phyloP scores from a whole-genome alignment of 192 early-diverging fungal species.

The Coemansia umbellata region DNA sequence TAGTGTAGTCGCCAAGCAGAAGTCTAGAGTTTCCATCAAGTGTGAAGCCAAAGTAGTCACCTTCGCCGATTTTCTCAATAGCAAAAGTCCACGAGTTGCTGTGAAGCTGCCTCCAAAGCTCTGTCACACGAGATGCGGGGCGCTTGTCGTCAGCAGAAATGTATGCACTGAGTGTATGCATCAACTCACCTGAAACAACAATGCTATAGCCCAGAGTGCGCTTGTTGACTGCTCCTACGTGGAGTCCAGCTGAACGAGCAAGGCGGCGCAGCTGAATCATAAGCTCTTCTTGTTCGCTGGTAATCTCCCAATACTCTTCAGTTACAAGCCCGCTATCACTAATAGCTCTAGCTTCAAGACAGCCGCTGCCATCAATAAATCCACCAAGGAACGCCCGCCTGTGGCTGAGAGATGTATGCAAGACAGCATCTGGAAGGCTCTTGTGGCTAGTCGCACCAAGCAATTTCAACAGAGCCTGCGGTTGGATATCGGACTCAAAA shows the following conservation, averaged over 20 bases:
- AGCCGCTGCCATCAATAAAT: conserved; percentile 16
- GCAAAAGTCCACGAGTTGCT: conserved; percentile 39
- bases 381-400: conserved; percentile 41
- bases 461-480: neutral
- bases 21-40: conserved; percentile 57
- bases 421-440: conserved; percentile 25
- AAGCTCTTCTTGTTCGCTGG: neutral
- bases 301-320: conserved; percentile 15
- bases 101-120: conserved; percentile 2
- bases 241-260: conserved; percentile 32
- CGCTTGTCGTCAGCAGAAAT: conserved; percentile 12
- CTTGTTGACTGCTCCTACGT: conserved; percentile 14
- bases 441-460: neutral
- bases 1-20: conserved; percentile 50
- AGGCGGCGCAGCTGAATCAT: conserved; percentile 19
- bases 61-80: conserved; percentile 31
- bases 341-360: neutral
- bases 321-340: neutral
- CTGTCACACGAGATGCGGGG: neutral
- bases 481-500: no score
- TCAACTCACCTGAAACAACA: conserved; percentile 15
- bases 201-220: neutral
- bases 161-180: conserved; percentile 8
- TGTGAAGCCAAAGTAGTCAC: conserved; percentile 55
- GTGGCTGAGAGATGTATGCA: conserved; percentile 21